Evolutionary conservation across 2,329 filamentous ascomycete species (phyloP).

Genomic region (Aureobasidium vineae): DNA sequence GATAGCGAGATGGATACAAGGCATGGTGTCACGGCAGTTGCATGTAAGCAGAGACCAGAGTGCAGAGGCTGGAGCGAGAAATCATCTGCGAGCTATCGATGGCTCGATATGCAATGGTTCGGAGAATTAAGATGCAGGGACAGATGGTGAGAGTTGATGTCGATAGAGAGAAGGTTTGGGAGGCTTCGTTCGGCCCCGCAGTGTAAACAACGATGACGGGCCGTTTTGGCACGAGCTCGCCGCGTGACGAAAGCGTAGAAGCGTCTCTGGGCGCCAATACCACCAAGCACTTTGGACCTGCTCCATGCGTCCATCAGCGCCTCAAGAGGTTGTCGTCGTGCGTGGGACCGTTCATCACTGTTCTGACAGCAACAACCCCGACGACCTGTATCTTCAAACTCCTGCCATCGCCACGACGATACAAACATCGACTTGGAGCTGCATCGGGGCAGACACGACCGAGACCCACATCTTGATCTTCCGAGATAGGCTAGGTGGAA

Average conservation of each 20-base stretch:
- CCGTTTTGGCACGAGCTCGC: neutral
- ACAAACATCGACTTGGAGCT: neutral
- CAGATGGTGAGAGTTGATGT: neutral
- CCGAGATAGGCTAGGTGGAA: slow-evolving; percentile 19
- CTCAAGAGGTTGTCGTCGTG: neutral
- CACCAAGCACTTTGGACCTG: neutral
- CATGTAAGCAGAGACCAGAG: neutral
- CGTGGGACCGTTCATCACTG: neutral
- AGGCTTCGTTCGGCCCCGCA: slow-evolving; percentile 1
- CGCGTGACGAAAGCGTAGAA: neutral
- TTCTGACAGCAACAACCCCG: slow-evolving; percentile 12
- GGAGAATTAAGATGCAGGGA: slow-evolving; percentile 19
- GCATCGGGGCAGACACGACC: slow-evolving; percentile 1
- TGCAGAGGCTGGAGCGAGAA: neutral
- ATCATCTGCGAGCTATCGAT: neutral
- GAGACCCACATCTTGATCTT: slow-evolving; percentile 19
- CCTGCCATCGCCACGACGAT: neutral
- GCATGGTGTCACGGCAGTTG: slow-evolving; percentile 18
- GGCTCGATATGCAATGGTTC: neutral
- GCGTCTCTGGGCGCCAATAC: slow-evolving; percentile 6
- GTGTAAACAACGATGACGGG: neutral
- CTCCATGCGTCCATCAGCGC: slow-evolving; percentile 5
- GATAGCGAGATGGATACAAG: neutral
- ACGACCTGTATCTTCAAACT: neutral
- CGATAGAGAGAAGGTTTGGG: neutral